A percentile compares a stretch with the other conserved stretches of the same genome.
phyloP scores from a whole-genome alignment of 73 alveolate genomes.

The Urostyla sp. region DNA sequence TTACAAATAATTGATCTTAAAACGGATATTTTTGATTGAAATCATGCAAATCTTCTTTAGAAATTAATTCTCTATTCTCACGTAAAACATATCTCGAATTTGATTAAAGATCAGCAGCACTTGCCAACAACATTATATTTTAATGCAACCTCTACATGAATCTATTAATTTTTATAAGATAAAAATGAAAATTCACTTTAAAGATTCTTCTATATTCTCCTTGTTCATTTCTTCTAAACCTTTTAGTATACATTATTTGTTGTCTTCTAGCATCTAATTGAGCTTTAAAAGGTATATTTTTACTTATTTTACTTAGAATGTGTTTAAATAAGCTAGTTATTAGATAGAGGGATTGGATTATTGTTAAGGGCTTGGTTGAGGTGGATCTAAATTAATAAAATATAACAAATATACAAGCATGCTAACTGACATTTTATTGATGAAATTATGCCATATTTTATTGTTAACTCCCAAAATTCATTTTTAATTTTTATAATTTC shows the following conservation, averaged over 20 bases:
- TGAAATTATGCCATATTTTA: too few relatives aligned
- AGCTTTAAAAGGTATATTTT: background rate
- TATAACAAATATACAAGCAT: too few relatives aligned
- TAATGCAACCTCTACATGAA: conserved; percentile 17
- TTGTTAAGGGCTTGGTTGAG: background rate
- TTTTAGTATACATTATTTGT: conserved; percentile 13
- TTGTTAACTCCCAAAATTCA: too few relatives aligned
- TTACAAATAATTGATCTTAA: conserved; percentile 32
- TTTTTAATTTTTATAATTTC: too few relatives aligned
- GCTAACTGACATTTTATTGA: too few relatives aligned
- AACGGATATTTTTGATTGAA: conserved; percentile 25
- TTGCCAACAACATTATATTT: conserved; percentile 13
- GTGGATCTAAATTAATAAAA: background rate
- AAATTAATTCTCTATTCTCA: conserved; percentile 25
- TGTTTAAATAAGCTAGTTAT: background rate
- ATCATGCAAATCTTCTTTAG: conserved; percentile 41
- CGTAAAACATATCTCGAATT: conserved; percentile 43
- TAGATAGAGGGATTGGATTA: background rate
- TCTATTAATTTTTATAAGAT: background rate
- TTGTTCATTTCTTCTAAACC: conserved; percentile 40
- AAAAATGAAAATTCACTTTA: background rate
- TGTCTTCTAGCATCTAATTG: conserved; percentile 34
- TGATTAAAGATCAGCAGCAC: conserved; percentile 44
- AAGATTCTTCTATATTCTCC: conserved; percentile 11
- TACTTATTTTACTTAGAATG: conserved; percentile 23